Evolutionary conservation across 371 early-diverging fungal species (phyloP).

Genomic region (Haplosporangium sp.): DNA sequence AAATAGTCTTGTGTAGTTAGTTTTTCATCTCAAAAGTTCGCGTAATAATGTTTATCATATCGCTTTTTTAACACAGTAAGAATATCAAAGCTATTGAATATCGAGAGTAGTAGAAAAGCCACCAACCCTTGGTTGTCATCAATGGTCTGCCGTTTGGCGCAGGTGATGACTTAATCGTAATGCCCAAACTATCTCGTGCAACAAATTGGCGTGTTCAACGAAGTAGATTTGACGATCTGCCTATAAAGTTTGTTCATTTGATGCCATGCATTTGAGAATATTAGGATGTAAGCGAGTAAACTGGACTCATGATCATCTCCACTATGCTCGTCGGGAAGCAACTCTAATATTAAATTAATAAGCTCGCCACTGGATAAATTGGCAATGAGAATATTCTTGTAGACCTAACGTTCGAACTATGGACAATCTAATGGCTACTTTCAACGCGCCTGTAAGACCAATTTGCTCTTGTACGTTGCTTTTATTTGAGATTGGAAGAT

Average conservation of each 20-base stretch:
- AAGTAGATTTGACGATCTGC: constrained; percentile 82
- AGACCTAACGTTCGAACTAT: too few relatives aligned
- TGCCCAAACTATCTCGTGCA: too few relatives aligned
- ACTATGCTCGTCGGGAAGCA: constrained; percentile 84
- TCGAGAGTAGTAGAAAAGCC: not conserved
- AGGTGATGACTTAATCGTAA: too few relatives aligned
- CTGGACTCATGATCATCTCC: constrained; percentile 86
- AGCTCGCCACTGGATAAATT: not conserved
- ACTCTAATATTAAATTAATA: not conserved
- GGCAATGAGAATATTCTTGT: too few relatives aligned
- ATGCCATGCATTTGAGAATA: too few relatives aligned
- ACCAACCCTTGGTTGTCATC: constrained; percentile 30
- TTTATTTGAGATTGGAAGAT: too few relatives aligned
- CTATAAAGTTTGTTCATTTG: constrained; percentile 30
- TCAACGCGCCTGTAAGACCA: too few relatives aligned
- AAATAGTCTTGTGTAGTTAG: too few relatives aligned
- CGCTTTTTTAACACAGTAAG: not conserved
- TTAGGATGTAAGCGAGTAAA: constrained; percentile 75
- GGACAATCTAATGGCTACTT: too few relatives aligned
- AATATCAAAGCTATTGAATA: constrained; percentile 11
- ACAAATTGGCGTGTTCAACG: too few relatives aligned
- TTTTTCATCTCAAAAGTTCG: too few relatives aligned
- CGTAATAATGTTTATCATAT: not conserved
- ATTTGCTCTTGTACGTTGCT: too few relatives aligned
- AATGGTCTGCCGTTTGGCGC: constrained; percentile 56